These are phyloP conservation scores for Triticum turgidum DNA, from an alignment of 176 grass and related monocot species.

Conservation along the genomic window DNA sequence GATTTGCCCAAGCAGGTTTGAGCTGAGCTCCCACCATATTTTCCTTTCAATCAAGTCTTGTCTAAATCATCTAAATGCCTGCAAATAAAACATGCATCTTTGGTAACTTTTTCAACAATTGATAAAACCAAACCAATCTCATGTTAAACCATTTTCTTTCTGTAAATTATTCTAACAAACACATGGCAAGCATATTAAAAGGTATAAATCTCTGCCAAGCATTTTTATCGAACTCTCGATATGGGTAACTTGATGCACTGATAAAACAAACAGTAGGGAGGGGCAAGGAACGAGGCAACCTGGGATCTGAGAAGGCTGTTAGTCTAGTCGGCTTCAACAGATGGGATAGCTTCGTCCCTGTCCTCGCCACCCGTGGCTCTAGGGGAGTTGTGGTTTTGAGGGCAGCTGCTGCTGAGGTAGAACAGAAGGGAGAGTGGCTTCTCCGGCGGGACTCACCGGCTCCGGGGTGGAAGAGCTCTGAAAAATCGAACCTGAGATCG, in stretches of 20 bases:
- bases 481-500: no score
- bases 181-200: not conserved
- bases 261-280: not conserved
- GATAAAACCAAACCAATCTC: not conserved
- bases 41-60: not conserved
- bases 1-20: not conserved
- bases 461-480: no score
- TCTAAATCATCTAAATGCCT: not conserved
- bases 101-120: not conserved
- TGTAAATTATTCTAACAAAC: not conserved
- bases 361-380: no score
- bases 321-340: no score
- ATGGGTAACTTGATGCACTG: not conserved
- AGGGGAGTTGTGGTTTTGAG: no score
- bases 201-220: not conserved
- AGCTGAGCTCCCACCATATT: not conserved
- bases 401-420: no score
- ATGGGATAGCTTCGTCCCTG: no score
- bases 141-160: not conserved
- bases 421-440: no score
- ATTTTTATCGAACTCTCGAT: not conserved
- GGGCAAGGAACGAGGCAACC: no score
- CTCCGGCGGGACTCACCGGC: no score
- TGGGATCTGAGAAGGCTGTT: no score
- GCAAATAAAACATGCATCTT: not conserved